Evolutionary conservation across 2,329 filamentous ascomycete species (phyloP).

Genomic region (Cytospora paraplurivora): DNA sequence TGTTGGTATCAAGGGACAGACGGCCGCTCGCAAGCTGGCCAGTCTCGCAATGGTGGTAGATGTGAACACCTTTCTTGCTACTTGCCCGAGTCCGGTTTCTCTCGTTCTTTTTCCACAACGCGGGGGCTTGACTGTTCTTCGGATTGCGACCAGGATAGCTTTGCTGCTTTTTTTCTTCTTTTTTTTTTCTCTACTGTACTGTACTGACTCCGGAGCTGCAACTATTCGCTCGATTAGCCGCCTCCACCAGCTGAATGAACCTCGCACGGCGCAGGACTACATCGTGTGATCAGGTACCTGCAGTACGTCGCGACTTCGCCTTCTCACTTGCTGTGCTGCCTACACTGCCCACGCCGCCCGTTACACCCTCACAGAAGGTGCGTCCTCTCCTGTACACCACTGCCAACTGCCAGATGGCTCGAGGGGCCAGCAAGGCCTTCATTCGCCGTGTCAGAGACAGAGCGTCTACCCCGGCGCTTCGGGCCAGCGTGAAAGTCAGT

Average conservation of each 20-base stretch:
- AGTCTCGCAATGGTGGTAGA: conserved; percentile 7
- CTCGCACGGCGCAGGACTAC: conserved; percentile 15
- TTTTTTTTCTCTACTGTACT: conserved; percentile 11
- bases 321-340: conserved; percentile 6
- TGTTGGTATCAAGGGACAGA: conserved; percentile 26
- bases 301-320: conserved; percentile 7
- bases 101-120: conserved; percentile 3
- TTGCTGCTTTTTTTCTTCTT: conserved; percentile 13
- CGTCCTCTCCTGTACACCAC: conserved; percentile 18
- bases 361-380: conserved; percentile 18
- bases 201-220: conserved; percentile 19
- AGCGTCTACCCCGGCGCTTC: conserved; percentile 27
- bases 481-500: conserved; percentile 21
- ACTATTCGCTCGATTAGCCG: conserved; percentile 30
- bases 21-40: conserved; percentile 12
- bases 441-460: conserved; percentile 27
- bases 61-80: conserved; percentile 7
- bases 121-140: not conserved
- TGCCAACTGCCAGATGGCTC: conserved; percentile 23
- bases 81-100: not conserved
- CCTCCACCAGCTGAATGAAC: conserved; percentile 23
- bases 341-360: conserved; percentile 7
- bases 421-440: conserved; percentile 17
- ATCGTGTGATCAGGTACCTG: conserved; percentile 22
- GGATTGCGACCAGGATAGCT: not conserved